These are phyloP conservation scores for Bullera alba DNA, from an alignment of 768 basidiomycete species.

Conservation along the genomic window DNA sequence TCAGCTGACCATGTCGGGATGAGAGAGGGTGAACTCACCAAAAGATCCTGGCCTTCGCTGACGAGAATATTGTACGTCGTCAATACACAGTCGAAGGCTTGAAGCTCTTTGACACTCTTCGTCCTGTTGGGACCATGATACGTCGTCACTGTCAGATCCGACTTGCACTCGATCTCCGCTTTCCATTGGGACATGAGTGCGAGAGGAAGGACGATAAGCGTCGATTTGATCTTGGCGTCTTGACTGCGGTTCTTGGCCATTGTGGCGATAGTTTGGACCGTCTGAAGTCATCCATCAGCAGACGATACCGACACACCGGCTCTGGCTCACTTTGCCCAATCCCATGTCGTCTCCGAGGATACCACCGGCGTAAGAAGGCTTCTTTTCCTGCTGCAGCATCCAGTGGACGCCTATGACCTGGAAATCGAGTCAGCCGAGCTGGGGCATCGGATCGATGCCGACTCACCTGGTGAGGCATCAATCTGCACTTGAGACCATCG, in stretches of 20 bases:
- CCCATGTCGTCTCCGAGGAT: conserved; percentile 45
- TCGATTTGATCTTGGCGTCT: conserved; percentile 56
- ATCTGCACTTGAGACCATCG: conserved; percentile 56
- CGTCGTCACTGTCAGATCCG: conserved; percentile 53
- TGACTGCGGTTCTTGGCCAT: conserved; percentile 55
- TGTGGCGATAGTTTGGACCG: conserved; percentile 56
- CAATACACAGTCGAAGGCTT: conserved; percentile 60
- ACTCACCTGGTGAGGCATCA: conserved; percentile 57
- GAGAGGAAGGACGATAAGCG: conserved; percentile 61
- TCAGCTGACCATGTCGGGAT: neutral
- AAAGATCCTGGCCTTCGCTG: conserved; percentile 45
- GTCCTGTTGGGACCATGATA: conserved; percentile 60
- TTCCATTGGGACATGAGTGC: conserved; percentile 52
- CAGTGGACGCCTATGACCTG: conserved; percentile 69
- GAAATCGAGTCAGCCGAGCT: neutral
- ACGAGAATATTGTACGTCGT: conserved; percentile 68
- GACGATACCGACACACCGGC: conserved; percentile 22
- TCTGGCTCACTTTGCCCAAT: neutral
- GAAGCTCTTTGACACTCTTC: conserved; percentile 51
- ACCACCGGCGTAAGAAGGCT: conserved; percentile 29
- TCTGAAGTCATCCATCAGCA: conserved; percentile 3
- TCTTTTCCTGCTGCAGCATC: conserved; percentile 56
- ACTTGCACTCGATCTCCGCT: conserved; percentile 63
- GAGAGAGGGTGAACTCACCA: neutral
- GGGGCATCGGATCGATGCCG: neutral